phyloP scores from a whole-genome alignment of 495 filamentous ascomycete species.

The Penicillium lagena region DNA sequence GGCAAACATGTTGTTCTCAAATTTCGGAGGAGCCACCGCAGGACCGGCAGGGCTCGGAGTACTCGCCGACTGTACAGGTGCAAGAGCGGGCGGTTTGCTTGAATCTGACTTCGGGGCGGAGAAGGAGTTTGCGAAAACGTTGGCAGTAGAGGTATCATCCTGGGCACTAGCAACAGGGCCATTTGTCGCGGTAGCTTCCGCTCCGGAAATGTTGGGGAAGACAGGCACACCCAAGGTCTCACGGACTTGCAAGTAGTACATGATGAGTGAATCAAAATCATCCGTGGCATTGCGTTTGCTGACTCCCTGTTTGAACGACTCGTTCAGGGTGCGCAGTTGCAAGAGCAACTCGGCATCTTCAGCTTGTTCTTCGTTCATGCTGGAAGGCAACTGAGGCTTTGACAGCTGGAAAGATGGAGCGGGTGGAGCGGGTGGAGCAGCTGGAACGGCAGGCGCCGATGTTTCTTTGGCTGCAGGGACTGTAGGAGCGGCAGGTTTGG shows the following conservation, averaged over 20 bases:
- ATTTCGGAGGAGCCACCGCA: constrained; percentile 9
- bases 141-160: constrained; percentile 29
- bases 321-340: constrained; percentile 25
- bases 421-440: not conserved
- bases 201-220: constrained; percentile 1
- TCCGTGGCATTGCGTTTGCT: constrained; percentile 18
- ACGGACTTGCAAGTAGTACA: constrained; percentile 30
- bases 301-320: constrained; percentile 26
- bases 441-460: constrained; percentile 7
- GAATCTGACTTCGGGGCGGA: constrained; percentile 10
- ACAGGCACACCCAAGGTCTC: constrained; percentile 26
- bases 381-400: constrained; percentile 10
- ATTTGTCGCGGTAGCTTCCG: not conserved
- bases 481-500: not conserved
- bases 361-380: constrained; percentile 5
- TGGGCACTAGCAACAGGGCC: not conserved
- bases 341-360: constrained; percentile 14
- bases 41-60: not conserved
- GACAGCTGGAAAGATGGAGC: constrained; percentile 8
- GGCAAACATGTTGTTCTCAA: constrained; percentile 12
- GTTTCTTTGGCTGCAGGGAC: constrained; percentile 4
- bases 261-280: constrained; percentile 25
- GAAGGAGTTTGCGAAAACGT: constrained; percentile 38
- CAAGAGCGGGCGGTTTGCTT: not conserved
- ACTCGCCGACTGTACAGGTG: constrained; percentile 1